Percentiles rank a stretch among this genome's conserved stretches.
These are phyloP conservation scores for Lasiodiplodia gonubiensis DNA, from an alignment of 2,329 filamentous ascomycete species.

Conservation along the genomic window DNA sequence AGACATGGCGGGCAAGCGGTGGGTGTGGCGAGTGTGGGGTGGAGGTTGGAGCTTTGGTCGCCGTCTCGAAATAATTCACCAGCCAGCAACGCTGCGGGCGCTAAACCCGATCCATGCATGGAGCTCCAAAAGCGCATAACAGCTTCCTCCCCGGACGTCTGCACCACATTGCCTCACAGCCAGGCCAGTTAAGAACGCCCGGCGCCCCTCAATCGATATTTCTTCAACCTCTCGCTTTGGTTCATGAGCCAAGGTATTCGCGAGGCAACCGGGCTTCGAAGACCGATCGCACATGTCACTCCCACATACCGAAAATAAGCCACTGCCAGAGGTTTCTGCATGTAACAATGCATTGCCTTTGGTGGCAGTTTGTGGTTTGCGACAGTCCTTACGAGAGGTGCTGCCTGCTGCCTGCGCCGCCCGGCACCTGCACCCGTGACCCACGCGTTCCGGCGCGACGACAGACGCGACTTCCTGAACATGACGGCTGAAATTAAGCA, in stretches of 20 bases:
- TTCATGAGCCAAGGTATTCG: not conserved
- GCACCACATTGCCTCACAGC: not conserved
- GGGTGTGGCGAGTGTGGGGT: constrained; percentile 4
- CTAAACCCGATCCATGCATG: constrained; percentile 12
- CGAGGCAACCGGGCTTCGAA: not conserved
- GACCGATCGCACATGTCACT: not conserved
- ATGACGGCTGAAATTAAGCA: not conserved
- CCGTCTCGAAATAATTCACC: constrained; percentile 20
- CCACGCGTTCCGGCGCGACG: not conserved
- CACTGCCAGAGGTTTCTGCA: not conserved
- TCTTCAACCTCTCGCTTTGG: not conserved
- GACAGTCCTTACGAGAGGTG: not conserved
- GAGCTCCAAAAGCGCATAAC: constrained; percentile 7
- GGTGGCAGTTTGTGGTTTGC: not conserved
- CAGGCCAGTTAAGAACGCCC: not conserved
- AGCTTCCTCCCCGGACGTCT: not conserved
- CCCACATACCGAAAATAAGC: not conserved
- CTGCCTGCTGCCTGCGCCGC: not conserved
- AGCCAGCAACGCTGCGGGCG: not conserved
- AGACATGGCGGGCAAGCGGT: constrained; percentile 54
- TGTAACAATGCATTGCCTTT: not conserved
- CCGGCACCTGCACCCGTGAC: not conserved
- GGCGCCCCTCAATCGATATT: not conserved
- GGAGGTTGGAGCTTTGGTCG: constrained; percentile 11
- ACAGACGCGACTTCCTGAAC: not conserved